These are phyloP conservation scores for Penicillium rolfsii DNA, from an alignment of 2,329 filamentous ascomycete genomes.

Conservation along the genomic window DNA sequence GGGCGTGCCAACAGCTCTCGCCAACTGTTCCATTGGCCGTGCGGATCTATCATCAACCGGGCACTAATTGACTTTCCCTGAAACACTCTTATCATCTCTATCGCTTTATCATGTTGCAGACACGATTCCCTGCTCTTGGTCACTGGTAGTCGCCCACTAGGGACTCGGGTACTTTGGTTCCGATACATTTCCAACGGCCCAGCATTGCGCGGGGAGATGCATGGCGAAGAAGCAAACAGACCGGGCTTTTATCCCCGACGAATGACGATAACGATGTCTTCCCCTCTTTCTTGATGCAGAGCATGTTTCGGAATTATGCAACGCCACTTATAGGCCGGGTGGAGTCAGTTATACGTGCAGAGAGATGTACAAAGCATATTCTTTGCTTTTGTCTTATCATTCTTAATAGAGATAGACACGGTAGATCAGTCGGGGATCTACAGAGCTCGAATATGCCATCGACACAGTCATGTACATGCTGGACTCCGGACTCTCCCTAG, in stretches of 20 bases:
- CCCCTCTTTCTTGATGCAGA: background rate
- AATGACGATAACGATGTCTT: background rate
- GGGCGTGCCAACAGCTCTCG: background rate
- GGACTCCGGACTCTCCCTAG: too few species aligned
- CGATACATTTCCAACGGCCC: constrained; percentile 14
- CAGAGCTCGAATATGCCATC: background rate
- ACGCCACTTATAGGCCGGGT: constrained; percentile 6
- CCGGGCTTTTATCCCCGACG: background rate
- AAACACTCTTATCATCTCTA: background rate
- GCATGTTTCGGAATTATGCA: constrained; percentile 2
- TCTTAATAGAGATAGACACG: background rate
- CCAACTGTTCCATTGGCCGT: constrained; percentile 8
- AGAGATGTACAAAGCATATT: background rate
- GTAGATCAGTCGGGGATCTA: background rate
- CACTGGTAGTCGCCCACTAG: background rate
- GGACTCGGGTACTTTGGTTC: background rate
- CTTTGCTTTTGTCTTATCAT: background rate
- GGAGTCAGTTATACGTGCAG: background rate
- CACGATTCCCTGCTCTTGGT: background rate
- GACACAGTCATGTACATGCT: background rate
- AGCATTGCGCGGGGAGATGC: constrained; percentile 11
- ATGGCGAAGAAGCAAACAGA: constrained; percentile 16
- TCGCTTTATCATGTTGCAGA: constrained; percentile 2
- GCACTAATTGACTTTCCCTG: constrained; percentile 16
- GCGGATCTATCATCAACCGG: constrained; percentile 14